Base-by-base conservation (phyloP, 805 yeast genomes). In the Candida tibetensis region DNA sequence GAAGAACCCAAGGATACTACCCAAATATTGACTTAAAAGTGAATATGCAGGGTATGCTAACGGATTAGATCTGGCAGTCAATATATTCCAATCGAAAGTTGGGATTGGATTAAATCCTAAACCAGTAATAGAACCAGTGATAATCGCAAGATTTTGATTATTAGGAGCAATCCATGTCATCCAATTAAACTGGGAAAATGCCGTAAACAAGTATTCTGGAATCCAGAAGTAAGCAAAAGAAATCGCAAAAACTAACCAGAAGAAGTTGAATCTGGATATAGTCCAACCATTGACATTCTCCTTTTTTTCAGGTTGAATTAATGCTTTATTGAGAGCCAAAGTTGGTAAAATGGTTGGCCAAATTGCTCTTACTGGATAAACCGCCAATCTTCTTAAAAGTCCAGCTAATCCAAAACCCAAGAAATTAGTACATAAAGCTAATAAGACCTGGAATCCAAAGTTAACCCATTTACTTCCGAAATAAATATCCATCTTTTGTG, bases 291-390 rank as follows among this genome's bases (percentile, higher is more conserved):
- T 49, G 28, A 60, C 57, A 23, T 22, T 53, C 35, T 55, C 62
- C 36, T 48, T 56, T 33, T 49, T 50, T 33, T 58, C 64, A 3
- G 49, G 47, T 17, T 46, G 46, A 35, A 51, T 32, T 32, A 60
- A 51, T 3, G 62, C 62, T 29, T 49, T 46, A 38, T 57, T 58
- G 28, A 59, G 42, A 10, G 65, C 66, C 12, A 58, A 39, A 3
- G 57, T 52, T 3, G 65, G 65, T 38, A 61, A 45, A 8, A 53
- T 36, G 2, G 58, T 50, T 26, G 80, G 82, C 84, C 84, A 79
- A 23, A 79, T 52, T 9, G 78, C 65, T 38, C 66, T 58, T 3
- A 62, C 59, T 10, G 79, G 80, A 48, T 77, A 77, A 6, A 79
- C 71, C 2, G 69, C 70, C 35, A 61, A 47, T 42, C 47, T 56